phyloP scores from a whole-genome alignment of 345 rosid species.

The Salix caprea region DNA sequence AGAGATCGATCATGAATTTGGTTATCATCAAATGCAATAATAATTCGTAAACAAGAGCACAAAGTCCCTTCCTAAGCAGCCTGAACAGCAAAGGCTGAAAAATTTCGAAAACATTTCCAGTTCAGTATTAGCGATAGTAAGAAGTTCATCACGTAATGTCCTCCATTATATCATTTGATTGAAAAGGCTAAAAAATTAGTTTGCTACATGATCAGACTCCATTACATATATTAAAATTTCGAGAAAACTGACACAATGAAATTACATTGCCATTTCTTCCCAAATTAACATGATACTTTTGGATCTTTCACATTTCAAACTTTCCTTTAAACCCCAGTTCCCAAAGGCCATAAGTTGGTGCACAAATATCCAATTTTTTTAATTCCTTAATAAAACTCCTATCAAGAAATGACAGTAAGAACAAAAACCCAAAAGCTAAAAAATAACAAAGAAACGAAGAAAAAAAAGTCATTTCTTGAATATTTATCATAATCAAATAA shows the following conservation, averaged over 20 bases:
- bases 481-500: not conserved
- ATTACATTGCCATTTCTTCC: not conserved
- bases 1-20: not conserved
- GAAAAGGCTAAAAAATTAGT: not conserved
- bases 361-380: not conserved
- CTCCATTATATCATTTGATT: not conserved
- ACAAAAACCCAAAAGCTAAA: too few relatives aligned
- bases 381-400: not conserved
- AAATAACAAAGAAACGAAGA: not conserved
- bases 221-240: not conserved
- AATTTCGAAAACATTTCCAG: not conserved
- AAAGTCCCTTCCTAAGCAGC: too few relatives aligned
- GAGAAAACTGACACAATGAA: not conserved
- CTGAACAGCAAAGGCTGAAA: too few relatives aligned
- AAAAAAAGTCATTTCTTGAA: not conserved
- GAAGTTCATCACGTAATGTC: not conserved
- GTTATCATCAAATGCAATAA: not conserved
- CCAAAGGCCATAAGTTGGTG: not conserved
- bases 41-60: too few relatives aligned
- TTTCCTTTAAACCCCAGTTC: not conserved
- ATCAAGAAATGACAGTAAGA: not conserved
- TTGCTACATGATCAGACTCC: not conserved
- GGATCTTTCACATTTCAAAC: not conserved
- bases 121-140: not conserved
- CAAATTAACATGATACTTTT: not conserved